phyloP scores from a whole-genome alignment of 805 yeast species.

The Grigorovia jiainica region DNA sequence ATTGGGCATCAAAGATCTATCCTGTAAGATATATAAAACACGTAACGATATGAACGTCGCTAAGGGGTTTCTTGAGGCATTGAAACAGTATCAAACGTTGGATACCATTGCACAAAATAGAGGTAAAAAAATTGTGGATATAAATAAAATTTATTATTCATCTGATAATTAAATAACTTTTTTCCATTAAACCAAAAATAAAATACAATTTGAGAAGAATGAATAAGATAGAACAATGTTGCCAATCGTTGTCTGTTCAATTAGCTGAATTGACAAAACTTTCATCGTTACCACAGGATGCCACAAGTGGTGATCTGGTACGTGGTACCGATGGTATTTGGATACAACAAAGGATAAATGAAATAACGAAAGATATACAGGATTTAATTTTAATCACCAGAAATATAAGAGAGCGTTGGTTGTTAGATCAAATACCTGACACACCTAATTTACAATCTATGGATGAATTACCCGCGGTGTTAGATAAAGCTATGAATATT shows the following conservation, averaged over 20 bases:
- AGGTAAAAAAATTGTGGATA: conserved; percentile 91
- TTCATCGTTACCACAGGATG: conserved; percentile 13
- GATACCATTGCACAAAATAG: conserved; percentile 85
- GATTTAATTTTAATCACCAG: conserved; percentile 27
- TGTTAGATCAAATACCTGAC: conserved; percentile 25
- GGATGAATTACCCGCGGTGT: conserved; percentile 12
- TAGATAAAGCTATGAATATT: conserved; percentile 17
- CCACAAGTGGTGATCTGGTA: conserved; percentile 16
- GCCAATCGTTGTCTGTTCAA: conserved; percentile 21
- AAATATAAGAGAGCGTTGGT: conserved; percentile 28
- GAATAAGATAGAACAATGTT: conserved; percentile 26
- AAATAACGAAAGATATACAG: conserved; percentile 26
- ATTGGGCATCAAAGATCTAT: conserved; percentile 88
- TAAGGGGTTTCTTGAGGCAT: conserved; percentile 79
- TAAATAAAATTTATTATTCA: conserved; percentile 83
- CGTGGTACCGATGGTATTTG: conserved; percentile 22
- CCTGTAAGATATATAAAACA: conserved; percentile 85
- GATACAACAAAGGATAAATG: conserved; percentile 17
- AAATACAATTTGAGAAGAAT: conserved; percentile 5
- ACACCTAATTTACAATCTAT: too few species aligned
- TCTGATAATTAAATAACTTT: not conserved
- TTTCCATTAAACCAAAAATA: not conserved
- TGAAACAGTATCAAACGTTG: conserved; percentile 60
- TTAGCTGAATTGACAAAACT: conserved; percentile 22
- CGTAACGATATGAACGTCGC: conserved; percentile 93